Conservation (phyloP, 495 filamentous ascomycete genomes). For the Mycothermus thermophilus region DNA sequence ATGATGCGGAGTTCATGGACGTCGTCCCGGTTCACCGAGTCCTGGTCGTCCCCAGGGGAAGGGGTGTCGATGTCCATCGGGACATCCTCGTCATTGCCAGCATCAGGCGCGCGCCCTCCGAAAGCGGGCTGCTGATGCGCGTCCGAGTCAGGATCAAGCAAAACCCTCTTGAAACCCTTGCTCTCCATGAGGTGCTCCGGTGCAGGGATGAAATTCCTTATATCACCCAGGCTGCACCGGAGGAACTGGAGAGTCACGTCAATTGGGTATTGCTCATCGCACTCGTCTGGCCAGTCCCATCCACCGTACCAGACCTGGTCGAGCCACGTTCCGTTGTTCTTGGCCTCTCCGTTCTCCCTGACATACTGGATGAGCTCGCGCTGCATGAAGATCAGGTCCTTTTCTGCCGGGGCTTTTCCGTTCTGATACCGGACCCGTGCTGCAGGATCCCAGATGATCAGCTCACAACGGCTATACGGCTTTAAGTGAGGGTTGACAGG, state of each 20-base stretch:
- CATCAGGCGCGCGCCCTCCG: too few relatives aligned
- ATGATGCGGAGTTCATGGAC: slow-evolving; percentile 22
- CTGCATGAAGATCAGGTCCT: slow-evolving; percentile 28
- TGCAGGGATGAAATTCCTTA: slow-evolving; percentile 19
- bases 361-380: slow-evolving; percentile 23
- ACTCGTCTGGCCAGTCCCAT: slow-evolving; percentile 6
- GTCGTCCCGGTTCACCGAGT: background rate
- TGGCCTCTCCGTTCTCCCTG: slow-evolving; percentile 8
- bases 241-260: slow-evolving; percentile 16
- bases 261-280: slow-evolving; percentile 7
- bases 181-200: slow-evolving; percentile 8
- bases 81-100: background rate
- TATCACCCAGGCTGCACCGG: slow-evolving; percentile 9
- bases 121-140: background rate
- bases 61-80: slow-evolving; percentile 11
- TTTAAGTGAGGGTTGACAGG: slow-evolving; percentile 19
- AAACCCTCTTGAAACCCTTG: background rate
- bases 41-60: background rate
- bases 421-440: slow-evolving; percentile 11
- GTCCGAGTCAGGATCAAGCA: background rate
- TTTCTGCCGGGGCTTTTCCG: slow-evolving; percentile 1
- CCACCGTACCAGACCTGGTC: slow-evolving; percentile 29
- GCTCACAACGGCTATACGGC: slow-evolving; percentile 15
- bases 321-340: slow-evolving; percentile 15
- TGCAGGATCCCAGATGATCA: slow-evolving; percentile 35